phyloP scores from a whole-genome alignment of 2,329 filamentous ascomycete genomes.

The Pyricularia sp. region DNA sequence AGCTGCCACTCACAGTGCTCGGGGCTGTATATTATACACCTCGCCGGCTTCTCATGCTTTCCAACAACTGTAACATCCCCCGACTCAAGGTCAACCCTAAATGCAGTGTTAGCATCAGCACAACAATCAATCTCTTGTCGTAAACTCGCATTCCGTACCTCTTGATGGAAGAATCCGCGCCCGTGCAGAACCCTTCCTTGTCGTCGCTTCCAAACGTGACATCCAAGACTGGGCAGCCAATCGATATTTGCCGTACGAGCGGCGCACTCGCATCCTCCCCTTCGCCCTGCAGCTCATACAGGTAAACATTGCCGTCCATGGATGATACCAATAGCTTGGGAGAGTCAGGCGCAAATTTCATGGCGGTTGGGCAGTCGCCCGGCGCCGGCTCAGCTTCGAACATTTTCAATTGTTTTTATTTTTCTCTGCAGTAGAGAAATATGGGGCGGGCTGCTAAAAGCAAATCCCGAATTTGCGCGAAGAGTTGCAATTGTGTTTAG shows the following conservation, averaged over 20 bases:
- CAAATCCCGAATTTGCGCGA: background rate
- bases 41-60: constrained; percentile 70
- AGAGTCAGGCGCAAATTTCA: constrained; percentile 75
- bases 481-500: background rate
- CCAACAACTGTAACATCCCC: constrained; percentile 67
- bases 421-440: background rate
- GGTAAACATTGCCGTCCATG: constrained; percentile 88
- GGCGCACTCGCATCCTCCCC: constrained; percentile 49
- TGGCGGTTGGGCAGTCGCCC: constrained; percentile 74
- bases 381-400: constrained; percentile 78
- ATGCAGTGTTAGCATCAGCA: background rate
- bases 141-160: constrained; percentile 35
- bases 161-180: constrained; percentile 79
- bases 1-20: constrained; percentile 47
- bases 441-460: background rate
- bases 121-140: background rate
- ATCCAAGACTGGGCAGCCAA: constrained; percentile 79
- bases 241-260: constrained; percentile 65
- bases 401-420: background rate
- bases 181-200: constrained; percentile 75
- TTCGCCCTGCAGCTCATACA: constrained; percentile 63
- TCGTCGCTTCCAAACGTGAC: constrained; percentile 82
- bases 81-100: constrained; percentile 57
- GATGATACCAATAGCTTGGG: constrained; percentile 79
- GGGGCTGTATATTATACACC: constrained; percentile 72